Evolutionary conservation across 257 asterid species (phyloP), one percentile per base, ranked within the genome.

Genomic region (Jasminum sambac): DNA sequence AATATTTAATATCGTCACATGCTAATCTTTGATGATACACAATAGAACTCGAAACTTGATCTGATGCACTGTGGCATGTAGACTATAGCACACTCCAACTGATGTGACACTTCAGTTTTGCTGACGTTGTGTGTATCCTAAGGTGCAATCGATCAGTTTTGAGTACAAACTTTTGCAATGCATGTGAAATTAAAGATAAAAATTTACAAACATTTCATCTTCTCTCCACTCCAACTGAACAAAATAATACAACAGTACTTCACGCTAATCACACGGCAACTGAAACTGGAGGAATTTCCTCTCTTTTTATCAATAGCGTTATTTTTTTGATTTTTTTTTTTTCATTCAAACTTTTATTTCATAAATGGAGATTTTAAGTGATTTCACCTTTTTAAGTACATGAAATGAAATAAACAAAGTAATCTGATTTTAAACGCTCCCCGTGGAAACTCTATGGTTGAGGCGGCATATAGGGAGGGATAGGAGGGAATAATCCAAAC

Each of bases 401-500:
- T 11, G 66, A 46, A 52, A 69, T 11, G 66, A 46, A 63, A 21
- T 67, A 70, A 55, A 64, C 65, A 48, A 30, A 55, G 62, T 21
- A 55, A 19, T 3, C 34, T 52, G 2, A 25, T 60, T 60, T 21
- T 74, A 81, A 73, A 69, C 69, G 71, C 79, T 75, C 64, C 24
- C 3, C 67, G 5, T 43, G 73, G 19, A 60, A 67, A 41, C 74
- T 64, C 82, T 76, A 81, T 23, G 88, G 77, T 5, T 72, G 83
- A 55, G 77, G 80, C 52, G 77, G 80, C 52, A 74, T 44, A 39
- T 64, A 24, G 10, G 96, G 95, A n/a, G 97, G 85, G 37, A 84
- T 60, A 5, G 96, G 90, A 46, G 92, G 93, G 81, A 68, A 79
- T 48, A 69, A 66, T 10, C 87, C 87, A 59, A 81, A 44, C 69